Evolutionary conservation across 129 eudicot genomes (phyloP), one percentile per base, ranked within the genome.

Genomic region (Rutidosis leptorrhynchoides): DNA sequence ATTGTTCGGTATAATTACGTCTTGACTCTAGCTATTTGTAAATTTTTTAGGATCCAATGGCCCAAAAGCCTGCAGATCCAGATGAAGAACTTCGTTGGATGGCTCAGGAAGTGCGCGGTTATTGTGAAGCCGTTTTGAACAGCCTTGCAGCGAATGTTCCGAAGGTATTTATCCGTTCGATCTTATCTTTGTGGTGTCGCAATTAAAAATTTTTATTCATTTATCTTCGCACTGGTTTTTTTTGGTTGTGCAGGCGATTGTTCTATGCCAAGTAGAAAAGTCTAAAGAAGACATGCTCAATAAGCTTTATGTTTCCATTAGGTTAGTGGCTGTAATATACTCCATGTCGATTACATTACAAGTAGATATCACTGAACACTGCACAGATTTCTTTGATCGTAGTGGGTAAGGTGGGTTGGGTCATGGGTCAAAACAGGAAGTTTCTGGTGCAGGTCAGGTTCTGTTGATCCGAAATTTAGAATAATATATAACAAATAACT

Each of bases 61-160:
- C 80, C 10, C 82, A 95, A 72, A 86, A 87, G 73, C 99, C 99
- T 48, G 95, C 88, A 26, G 97, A 94, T 74, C 97, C 99, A 1
- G 99, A 94, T 68, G 99, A 94, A 67, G 99, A 94, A 80, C 96
- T 94, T 66, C 82, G 96, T 32, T 94, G 99, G 99, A 94, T 94
- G 95, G 76, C 97, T 65, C 97, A 89, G 76, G 99, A 94, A 90
- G 97, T 87, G 74, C 88, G 96, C 26, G 95, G 95, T 60, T 90
- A 90, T 58, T 91, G 85, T 62, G 95, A 90, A 79, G 96, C 96
- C 63, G 96, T 90, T 74, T 81, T 87, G 21, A 87, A 90, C 73
- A 90, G 97, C 76, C 96, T 90, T 56, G 97, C 95, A 45, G 96
- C 96, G 65, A 90, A 87, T 79, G 97, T 90, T 35, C 58, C 97